Evolutionary conservation across 129 eudicot genomes (phyloP).

Genomic region (Chrysanthemum makinoi): DNA sequence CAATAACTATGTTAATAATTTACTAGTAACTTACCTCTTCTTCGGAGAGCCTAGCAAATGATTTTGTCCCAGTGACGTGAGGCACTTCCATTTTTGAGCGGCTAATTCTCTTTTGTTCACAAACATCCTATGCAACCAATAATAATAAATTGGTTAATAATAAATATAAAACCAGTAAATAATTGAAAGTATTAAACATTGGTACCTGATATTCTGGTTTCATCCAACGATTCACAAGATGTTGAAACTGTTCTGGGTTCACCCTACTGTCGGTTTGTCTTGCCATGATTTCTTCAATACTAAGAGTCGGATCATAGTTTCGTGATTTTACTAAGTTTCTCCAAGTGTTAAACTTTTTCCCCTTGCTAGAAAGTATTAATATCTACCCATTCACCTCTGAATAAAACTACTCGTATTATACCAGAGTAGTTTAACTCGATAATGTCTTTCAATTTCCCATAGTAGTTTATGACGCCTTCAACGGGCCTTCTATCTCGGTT

Average conservation of each 20-base stretch:
- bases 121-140: not conserved
- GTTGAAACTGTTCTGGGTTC: not conserved
- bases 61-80: not conserved
- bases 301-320: not conserved
- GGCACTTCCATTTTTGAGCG: not conserved
- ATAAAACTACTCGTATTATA: not conserved
- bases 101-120: not conserved
- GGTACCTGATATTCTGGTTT: not conserved
- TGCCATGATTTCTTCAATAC: not conserved
- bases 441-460: not conserved
- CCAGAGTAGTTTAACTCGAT: too few relatives aligned
- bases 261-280: not conserved
- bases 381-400: not conserved
- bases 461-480: not conserved
- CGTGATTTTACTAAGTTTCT: not conserved
- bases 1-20: not conserved
- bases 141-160: not conserved
- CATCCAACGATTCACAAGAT: not conserved
- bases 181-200: not conserved
- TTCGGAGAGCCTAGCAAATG: not conserved
- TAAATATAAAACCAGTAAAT: not conserved
- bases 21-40: not conserved
- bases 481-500: too few relatives aligned
- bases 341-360: not conserved
- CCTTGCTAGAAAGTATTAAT: too few relatives aligned